phyloP scores from a whole-genome alignment of 1,284 basidiomycete species.

The Microbotryum intermedium region DNA sequence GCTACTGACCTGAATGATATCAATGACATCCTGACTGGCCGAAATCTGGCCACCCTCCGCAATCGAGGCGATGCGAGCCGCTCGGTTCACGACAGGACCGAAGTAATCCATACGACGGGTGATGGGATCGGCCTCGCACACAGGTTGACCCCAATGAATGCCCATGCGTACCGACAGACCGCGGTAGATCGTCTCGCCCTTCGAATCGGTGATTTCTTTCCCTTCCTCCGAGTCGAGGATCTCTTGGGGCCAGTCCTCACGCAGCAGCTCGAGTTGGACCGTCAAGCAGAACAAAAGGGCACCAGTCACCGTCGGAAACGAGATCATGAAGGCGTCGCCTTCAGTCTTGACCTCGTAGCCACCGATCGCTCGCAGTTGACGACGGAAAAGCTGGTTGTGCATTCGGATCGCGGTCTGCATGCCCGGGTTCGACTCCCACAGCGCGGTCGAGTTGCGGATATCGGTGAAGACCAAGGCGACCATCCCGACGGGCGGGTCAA shows the following conservation, averaged over 20 bases:
- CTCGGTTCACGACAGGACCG: slow-evolving; percentile 85
- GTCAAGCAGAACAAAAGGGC: slow-evolving; percentile 87
- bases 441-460: slow-evolving; percentile 90
- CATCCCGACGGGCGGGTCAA: slow-evolving; percentile 78
- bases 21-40: slow-evolving; percentile 80
- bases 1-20: slow-evolving; percentile 55
- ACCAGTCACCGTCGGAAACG: slow-evolving; percentile 79
- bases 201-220: slow-evolving; percentile 62
- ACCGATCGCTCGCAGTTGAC: slow-evolving; percentile 80
- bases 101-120: slow-evolving; percentile 97
- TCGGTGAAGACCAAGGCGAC: slow-evolving; percentile 96
- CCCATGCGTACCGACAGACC: slow-evolving; percentile 97
- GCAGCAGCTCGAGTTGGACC: slow-evolving; percentile 75
- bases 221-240: slow-evolving; percentile 90
- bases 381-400: slow-evolving; percentile 80
- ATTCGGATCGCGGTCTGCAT: slow-evolving; percentile 92
- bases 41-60: slow-evolving; percentile 93
- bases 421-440: slow-evolving; percentile 95
- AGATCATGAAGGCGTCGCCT: slow-evolving; percentile 98
- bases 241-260: slow-evolving; percentile 88
- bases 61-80: slow-evolving; percentile 72
- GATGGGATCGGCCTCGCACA: slow-evolving; percentile 88
- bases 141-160: slow-evolving; percentile 83
- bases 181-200: slow-evolving; percentile 66
- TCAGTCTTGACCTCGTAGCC: slow-evolving; percentile 99